These are phyloP conservation scores for Phtheirospermum japonicum DNA, from an alignment of 257 asterid species.

Conservation along the genomic window DNA sequence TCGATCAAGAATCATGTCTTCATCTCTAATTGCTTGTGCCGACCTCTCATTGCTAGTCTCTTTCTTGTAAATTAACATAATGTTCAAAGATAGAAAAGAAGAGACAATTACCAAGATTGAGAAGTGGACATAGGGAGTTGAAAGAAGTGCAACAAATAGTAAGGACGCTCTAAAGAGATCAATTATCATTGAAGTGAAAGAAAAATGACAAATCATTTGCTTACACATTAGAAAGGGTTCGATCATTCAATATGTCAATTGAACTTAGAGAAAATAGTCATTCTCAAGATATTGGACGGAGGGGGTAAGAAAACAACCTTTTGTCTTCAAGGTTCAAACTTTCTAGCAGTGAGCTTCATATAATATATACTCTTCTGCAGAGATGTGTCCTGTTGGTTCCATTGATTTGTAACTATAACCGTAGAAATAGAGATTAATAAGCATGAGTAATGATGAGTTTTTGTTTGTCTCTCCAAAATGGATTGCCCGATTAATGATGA, in stretches of 20 bases:
- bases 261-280: too few species aligned
- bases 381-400: too few species aligned
- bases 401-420: too few species aligned
- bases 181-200: constrained; percentile 18
- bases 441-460: constrained; percentile 22
- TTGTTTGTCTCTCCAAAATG: constrained; percentile 22
- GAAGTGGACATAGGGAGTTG: constrained; percentile 23
- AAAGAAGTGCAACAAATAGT: constrained; percentile 27
- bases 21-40: background rate
- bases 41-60: constrained; percentile 3
- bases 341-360: too few species aligned
- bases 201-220: constrained; percentile 8
- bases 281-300: too few species aligned
- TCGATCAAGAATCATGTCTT: too few species aligned
- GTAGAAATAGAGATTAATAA: background rate
- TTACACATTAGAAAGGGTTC: too few species aligned
- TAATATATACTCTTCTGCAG: too few species aligned
- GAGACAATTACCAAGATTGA: constrained; percentile 1
- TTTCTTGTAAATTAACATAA: constrained; percentile 17
- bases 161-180: constrained; percentile 25
- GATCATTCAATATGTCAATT: too few species aligned
- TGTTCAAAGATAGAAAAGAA: constrained; percentile 18
- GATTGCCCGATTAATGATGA: constrained; percentile 12
- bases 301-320: too few species aligned
- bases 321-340: too few species aligned